Base-by-base conservation (phyloP, 2,329 filamentous ascomycete species). In the Phyllosticta citriasiana region DNA sequence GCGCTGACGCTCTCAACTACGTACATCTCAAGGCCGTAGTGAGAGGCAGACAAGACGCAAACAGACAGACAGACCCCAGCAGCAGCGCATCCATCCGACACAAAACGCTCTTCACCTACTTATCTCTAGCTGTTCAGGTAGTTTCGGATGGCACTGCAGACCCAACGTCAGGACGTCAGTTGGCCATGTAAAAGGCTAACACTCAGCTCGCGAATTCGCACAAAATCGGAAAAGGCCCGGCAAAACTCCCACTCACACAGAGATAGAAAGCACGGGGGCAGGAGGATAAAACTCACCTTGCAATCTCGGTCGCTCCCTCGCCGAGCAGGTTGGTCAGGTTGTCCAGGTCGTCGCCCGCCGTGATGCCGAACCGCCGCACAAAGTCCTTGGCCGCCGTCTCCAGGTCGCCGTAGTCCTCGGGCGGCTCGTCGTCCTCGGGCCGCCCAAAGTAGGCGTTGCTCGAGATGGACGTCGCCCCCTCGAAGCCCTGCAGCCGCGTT, bases 391-490 rank as follows among this genome's bases (percentile, higher is more conserved):
- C 94, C 0, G 91, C 91, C n/a, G 80, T 82, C 77, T 99, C 94
- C 63, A 99, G 79, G 70, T 97, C 92, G 55, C 92, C 91, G 66
- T 96, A 97, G 54, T 83, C 90, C 64, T 92, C 89, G 9, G 76
- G 80, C 1, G 75, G 72, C 33, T 82, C 77, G 67, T 95, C 89
- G 25, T 92, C 88, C 71, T 99, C 94, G 2, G 91, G 88, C 57
- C 93, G 88, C 63, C 94, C 94, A 74, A 99, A 99, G 81, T 97
- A 99, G 60, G 91, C 91, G 74, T 97, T 99, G 62, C 90, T 96
- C 6, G 92, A 97, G 74, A 99, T 99, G 66, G 91, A 79, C 1
- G 86, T 87, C 10, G 94, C 92, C 53, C 94, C 91, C 76, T 97
- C 93, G 71, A 99, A 99, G 55, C 91, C 89, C 78, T 91, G 87